Evolutionary conservation across 768 basidiomycete species (phyloP), one percentile per base, ranked within the genome.

Genomic region (Mycena pura): DNA sequence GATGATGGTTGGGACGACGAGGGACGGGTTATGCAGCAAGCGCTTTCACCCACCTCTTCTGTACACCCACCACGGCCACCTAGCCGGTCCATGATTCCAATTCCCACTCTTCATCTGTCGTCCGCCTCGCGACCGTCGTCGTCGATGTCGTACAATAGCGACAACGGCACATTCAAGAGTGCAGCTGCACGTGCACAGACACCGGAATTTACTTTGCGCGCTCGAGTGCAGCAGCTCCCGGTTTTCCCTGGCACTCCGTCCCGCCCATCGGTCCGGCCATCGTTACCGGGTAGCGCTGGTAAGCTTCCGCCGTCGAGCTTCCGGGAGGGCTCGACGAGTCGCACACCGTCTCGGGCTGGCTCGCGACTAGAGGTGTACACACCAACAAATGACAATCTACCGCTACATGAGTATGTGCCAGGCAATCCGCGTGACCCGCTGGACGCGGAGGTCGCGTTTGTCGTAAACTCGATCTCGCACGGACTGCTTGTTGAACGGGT

Each of bases 11-110:
- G 75, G 61, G 81, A 82, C 57, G 62, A 63, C 40, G 45, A 69
- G 38, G 50, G 70, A 64, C 66, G 24, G 82, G 73, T 8, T 68
- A 82, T 84, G 77, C 84, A 84, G 61, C 86, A 90, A 40, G 82
- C 89, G 1, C 78, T 90, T 59, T 92, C 91, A 1, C 87, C 90
- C 6, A 78, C 87, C 8, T 78, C 64, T 28, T 76, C 72, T 43
- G 67, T 73, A 14, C 88, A 87, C 69, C 85, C 86, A 27, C 83
- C 86, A 11, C 83, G 92, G 31, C 92, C 92, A 27, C 91, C 92
- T 2, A 92, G 92, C 68, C 84, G 90, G 53, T 94, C 93, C 6
- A 89, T 86, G 85, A 92, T 94, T 56, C 92, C 92, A 21, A 82
- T 92, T 24, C 92, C 92, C 8, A 87, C 82, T 63, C 78, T 93